Evolutionary conservation across 1,284 basidiomycete species (phyloP).

Genomic region (Pseudozyma sp.): DNA sequence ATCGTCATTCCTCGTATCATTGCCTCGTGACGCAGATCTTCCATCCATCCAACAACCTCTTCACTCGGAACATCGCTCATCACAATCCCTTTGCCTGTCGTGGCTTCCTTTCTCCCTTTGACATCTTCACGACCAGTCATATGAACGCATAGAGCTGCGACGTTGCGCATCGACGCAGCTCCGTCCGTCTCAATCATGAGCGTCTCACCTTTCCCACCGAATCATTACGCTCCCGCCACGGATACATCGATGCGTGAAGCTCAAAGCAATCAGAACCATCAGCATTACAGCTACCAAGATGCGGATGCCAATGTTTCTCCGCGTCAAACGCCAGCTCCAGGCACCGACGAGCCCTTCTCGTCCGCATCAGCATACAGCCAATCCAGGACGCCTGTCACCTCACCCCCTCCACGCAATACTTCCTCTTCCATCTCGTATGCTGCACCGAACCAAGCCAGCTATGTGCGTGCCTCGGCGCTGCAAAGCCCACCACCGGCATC

Average conservation of each 20-base stretch:
- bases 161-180: background rate
- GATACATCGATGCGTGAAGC: background rate
- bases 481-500: slow-evolving; percentile 26
- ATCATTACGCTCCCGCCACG: background rate
- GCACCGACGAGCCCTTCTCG: slow-evolving; percentile 26
- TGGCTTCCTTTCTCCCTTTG: background rate
- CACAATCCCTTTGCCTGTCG: background rate
- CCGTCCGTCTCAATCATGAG: slow-evolving; percentile 15
- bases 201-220: slow-evolving; percentile 35
- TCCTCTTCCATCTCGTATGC: background rate
- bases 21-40: too few relatives aligned
- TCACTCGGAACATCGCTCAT: too few relatives aligned
- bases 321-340: background rate
- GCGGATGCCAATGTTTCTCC: background rate
- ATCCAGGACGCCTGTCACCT: slow-evolving; percentile 11
- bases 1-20: too few relatives aligned
- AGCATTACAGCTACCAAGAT: background rate
- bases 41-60: background rate
- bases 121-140: background rate
- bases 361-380: slow-evolving; percentile 37
- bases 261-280: background rate
- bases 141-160: slow-evolving; percentile 14
- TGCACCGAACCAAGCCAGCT: slow-evolving; percentile 1
- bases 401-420: slow-evolving; percentile 17
- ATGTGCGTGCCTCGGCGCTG: slow-evolving; percentile 15